Base-by-base conservation (phyloP, 2,329 filamentous ascomycete genomes). In the Cordyceps fumosorosea region DNA sequence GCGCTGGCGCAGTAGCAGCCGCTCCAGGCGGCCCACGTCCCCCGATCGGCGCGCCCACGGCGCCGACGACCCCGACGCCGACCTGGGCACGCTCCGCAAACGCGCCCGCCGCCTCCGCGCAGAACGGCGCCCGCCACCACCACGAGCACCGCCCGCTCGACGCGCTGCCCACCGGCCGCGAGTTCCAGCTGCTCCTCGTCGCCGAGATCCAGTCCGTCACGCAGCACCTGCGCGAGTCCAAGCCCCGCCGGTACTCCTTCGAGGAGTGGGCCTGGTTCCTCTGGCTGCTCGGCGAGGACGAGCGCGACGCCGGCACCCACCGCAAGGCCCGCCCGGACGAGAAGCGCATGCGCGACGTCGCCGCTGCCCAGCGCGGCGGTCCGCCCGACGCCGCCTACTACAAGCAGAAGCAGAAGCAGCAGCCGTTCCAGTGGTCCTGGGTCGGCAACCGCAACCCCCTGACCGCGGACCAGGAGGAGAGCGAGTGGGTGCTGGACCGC, bases 241-340 rank as follows among this genome's bases (percentile, higher is more conserved):
- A 80, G 5, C 80, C 83, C 2, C 86, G 86, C 61, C 82, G 81
- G 60, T 97, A 96, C 71, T 80, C 78, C 0, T 97, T 92, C 65
- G 86, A 92, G 66, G 89, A 96, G 71, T 96, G 92, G 93, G 89
- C 89, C 0, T 90, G 90, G 77, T 95, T 91, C 67, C 87, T 93
- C 8, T 83, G 84, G 24, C 80, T 96, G 37, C 89, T 96, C n/a
- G 84, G 84, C 53, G 84, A 87, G 69, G 83, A 87, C 69, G 84
- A 87, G 69, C 75, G 74, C 60, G 77, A 77, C 65, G 74, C 81
- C 2, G 72, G 75, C 6, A 80, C 74, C 20, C 84, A 87, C 68
- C 71, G 78, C n/a, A 77, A 75, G 62, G 73, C 74, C 7, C 66
- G 64, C 29, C 68, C 72, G 8, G 72, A 69, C 50, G 63, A 65